Evolutionary conservation across 2,329 filamentous ascomycete genomes (phyloP).

Genomic region (Pseudodiploospora longispora): DNA sequence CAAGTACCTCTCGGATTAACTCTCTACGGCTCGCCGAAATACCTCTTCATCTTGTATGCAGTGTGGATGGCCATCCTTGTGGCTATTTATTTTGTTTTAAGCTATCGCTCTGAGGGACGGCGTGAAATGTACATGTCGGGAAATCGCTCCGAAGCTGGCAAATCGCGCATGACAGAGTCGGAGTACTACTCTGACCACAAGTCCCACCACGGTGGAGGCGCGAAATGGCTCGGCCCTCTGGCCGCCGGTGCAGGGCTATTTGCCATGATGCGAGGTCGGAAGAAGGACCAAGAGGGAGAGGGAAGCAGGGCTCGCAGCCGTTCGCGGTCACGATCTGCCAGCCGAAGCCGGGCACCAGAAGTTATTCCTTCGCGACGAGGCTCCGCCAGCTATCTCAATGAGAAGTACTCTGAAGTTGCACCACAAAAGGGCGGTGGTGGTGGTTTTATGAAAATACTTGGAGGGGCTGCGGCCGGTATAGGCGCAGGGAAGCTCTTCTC

Average conservation of each 20-base stretch:
- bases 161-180: conserved; percentile 30
- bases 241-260: conserved; percentile 43
- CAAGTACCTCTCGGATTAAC: conserved; percentile 87
- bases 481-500: conserved; percentile 57
- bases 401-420: conserved; percentile 52
- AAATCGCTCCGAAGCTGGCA: conserved; percentile 41
- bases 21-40: conserved; percentile 82
- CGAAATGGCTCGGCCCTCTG: conserved; percentile 44
- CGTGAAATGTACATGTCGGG: conserved; percentile 48
- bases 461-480: conserved; percentile 52
- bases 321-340: conserved; percentile 28
- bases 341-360: conserved; percentile 35
- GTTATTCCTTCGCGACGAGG: conserved; percentile 43
- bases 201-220: conserved; percentile 20
- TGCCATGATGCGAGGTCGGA: conserved; percentile 38
- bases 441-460: conserved; percentile 52
- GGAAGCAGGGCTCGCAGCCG: conserved; percentile 34
- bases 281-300: conserved; percentile 29
- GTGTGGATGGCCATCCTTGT: conserved; percentile 69
- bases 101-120: conserved; percentile 56
- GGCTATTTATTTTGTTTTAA: conserved; percentile 69
- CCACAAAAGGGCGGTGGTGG: conserved; percentile 34
- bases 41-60: conserved; percentile 77
- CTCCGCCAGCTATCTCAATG: conserved; percentile 54
- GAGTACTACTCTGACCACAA: conserved; percentile 30